Conservation (phyloP, 768 basidiomycete species). For the Pholiota microspora region DNA sequence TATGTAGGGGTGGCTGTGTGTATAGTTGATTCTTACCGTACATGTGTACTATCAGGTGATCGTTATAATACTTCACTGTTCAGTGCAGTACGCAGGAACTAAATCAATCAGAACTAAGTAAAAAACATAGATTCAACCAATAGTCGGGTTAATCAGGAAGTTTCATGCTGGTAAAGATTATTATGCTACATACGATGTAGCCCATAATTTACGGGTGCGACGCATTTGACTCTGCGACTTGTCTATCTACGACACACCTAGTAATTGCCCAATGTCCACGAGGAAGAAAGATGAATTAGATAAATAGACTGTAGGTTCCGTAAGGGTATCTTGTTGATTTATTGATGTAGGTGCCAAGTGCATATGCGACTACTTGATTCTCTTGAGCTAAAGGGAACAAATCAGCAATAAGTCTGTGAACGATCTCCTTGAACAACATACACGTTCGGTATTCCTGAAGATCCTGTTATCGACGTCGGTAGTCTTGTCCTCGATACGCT, state of each 20-base stretch:
- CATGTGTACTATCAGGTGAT: too few species aligned
- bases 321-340: not conserved
- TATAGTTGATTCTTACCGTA: too few species aligned
- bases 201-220: not conserved
- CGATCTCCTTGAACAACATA: constrained; percentile 32
- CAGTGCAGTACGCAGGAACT: too few species aligned
- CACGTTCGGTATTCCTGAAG: constrained; percentile 78
- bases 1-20: too few species aligned
- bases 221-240: too few species aligned
- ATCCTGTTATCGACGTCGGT: constrained; percentile 72
- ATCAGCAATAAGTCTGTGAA: constrained; percentile 8
- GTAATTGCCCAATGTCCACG: not conserved
- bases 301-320: not conserved
- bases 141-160: too few species aligned
- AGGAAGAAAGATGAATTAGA: not conserved
- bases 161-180: too few species aligned
- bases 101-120: too few species aligned
- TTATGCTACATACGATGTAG: not conserved
- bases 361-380: constrained; percentile 43
- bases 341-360: not conserved
- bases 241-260: not conserved
- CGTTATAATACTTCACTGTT: too few species aligned
- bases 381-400: constrained; percentile 49
- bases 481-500: constrained; percentile 76
- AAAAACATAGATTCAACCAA: too few species aligned